phyloP scores from a whole-genome alignment of 495 filamentous ascomycete species.

The Daldinia caldariorum region DNA sequence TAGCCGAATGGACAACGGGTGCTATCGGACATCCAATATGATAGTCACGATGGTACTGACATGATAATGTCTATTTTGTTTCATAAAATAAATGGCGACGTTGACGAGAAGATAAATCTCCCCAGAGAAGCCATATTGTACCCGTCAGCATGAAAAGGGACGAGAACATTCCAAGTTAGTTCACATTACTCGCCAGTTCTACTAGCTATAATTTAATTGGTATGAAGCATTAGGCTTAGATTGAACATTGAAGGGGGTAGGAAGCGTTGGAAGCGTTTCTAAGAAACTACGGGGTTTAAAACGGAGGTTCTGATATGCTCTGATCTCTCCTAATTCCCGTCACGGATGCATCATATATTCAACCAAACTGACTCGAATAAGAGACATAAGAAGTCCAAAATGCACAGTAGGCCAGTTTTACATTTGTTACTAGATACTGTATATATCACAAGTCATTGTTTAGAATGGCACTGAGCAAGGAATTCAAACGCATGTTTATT shows the following conservation, averaged over 20 bases:
- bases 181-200: slow-evolving; percentile 30
- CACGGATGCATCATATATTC: slow-evolving; percentile 27
- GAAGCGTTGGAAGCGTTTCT: not conserved
- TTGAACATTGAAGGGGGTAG: not conserved
- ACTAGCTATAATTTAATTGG: slow-evolving; percentile 4
- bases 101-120: not conserved
- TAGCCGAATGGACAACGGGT: not conserved
- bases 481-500: too few relatives aligned
- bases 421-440: too few relatives aligned
- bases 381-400: too few relatives aligned
- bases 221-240: not conserved
- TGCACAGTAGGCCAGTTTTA: too few relatives aligned
- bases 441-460: too few relatives aligned
- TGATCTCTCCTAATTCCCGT: slow-evolving; percentile 1
- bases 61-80: not conserved
- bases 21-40: not conserved
- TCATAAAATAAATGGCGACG: not conserved
- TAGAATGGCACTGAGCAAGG: too few relatives aligned
- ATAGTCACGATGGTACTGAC: not conserved
- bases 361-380: too few relatives aligned
- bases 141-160: slow-evolving; percentile 5
- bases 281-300: not conserved
- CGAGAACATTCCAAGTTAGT: slow-evolving; percentile 1
- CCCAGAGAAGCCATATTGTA: not conserved
- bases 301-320: not conserved